A percentile compares a stretch with the other conserved stretches of the same genome.
Evolutionary conservation across 768 basidiomycete species (phyloP).

Genomic region (Tylopilus rubrobrunneus): DNA sequence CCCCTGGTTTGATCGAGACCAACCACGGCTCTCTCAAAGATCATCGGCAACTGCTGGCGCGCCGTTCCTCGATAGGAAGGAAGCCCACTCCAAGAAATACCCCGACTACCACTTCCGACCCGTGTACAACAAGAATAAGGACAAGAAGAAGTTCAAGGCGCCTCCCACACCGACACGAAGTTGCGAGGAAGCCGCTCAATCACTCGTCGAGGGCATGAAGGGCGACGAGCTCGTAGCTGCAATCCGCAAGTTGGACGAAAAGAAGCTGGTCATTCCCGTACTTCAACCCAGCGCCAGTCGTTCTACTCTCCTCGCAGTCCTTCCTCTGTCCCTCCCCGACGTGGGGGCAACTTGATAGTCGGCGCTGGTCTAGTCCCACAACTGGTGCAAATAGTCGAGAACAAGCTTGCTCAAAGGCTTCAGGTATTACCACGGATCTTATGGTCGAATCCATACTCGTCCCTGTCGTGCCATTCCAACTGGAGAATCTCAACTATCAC

Average conservation of each 20-base stretch:
- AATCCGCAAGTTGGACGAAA: too few species aligned
- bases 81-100: constrained; percentile 63
- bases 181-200: constrained; percentile 54
- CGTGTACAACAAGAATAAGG: constrained; percentile 45
- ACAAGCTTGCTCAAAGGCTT: constrained; percentile 54
- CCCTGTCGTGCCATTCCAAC: constrained; percentile 61
- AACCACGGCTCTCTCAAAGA: constrained; percentile 50
- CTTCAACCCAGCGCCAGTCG: constrained; percentile 8
- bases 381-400: constrained; percentile 86
- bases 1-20: constrained; percentile 48
- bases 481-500: constrained; percentile 44
- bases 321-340: constrained; percentile 60
- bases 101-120: constrained; percentile 57
- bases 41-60: constrained; percentile 59
- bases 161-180: constrained; percentile 21
- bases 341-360: constrained; percentile 90
- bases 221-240: constrained; percentile 64
- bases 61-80: constrained; percentile 65
- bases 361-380: constrained; percentile 89
- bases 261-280: constrained; percentile 1
- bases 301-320: constrained; percentile 48
- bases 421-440: constrained; percentile 46
- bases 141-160: constrained; percentile 34
- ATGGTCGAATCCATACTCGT: constrained; percentile 59
- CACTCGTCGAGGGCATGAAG: constrained; percentile 66